Base-by-base conservation (phyloP, 176 grass and related monocot genomes). In the Oryza officinalis region DNA sequence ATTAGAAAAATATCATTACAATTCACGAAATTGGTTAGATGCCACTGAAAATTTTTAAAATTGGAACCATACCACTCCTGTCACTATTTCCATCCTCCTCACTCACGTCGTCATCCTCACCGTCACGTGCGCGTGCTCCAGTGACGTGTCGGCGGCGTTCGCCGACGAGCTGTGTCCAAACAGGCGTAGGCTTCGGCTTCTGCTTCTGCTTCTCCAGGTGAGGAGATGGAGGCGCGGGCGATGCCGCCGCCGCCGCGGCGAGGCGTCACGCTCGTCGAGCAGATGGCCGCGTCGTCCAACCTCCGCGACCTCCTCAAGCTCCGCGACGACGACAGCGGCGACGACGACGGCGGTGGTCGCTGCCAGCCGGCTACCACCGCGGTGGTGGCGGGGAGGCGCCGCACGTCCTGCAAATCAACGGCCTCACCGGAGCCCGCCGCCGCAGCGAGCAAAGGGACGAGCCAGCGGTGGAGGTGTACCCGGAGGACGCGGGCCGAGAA, bases 221-320 rank as follows among this genome's bases (percentile, higher is more conserved):
- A 18, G 49, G 71, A 27, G 50, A 90, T 92, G 89, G 87, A 92
- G 35, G 82, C 41, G 67, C 32, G 5, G 31, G 47, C 40, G 40
- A 13, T 25, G 69, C 31, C 54, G 83, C 37, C 54, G 83, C 37
- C 37, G 37, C 5, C 69, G 26, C 70, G 84, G 70, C 90, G 85
- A 49, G 86, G 89, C 46, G 76, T 97, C 13, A 92, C 94, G 78
- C 92, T 94, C 14, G 89, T 90, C n/a, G 88, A 97, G 67, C 90
- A 94, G 89, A 83, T 97, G 54, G 85, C 94, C 10, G 83, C 89
- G 26, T 92, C 38, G 15, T 90, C 88, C 73, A 90, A 90, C 83
- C 83, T 90, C 59, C 76, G 85, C 0, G 82, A 97, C 79, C 86
- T 85, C 20, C 90, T 90, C 63, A 89, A 86, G 80, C n/a, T 87